These are phyloP conservation scores for Xylariaceae sp. DNA, from an alignment of 2,329 filamentous ascomycete species.

Conservation along the genomic window DNA sequence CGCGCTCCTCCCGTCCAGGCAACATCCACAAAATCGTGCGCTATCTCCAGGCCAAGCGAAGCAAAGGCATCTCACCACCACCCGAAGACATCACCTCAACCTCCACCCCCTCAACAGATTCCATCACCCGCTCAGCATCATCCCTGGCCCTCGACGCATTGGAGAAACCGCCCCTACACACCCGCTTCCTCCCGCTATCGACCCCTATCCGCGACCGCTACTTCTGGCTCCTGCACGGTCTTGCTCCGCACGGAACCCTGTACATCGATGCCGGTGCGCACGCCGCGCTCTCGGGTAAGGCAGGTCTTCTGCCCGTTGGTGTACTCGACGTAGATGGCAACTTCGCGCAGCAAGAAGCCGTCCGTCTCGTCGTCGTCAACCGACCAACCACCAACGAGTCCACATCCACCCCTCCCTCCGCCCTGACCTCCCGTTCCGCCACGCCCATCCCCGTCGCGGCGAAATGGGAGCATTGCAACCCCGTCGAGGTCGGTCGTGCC, in stretches of 20 bases:
- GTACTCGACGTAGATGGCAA: slow-evolving; percentile 82
- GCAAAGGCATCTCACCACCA: slow-evolving; percentile 27
- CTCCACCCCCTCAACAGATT: slow-evolving; percentile 30
- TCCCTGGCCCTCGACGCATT: slow-evolving; percentile 36
- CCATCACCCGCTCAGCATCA: slow-evolving; percentile 38
- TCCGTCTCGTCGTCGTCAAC: slow-evolving; percentile 76
- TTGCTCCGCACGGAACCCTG: slow-evolving; percentile 81
- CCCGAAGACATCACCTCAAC: slow-evolving; percentile 20
- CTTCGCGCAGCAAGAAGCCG: slow-evolving; percentile 90
- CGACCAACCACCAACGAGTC: slow-evolving; percentile 30
- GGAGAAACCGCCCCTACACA: slow-evolving; percentile 66
- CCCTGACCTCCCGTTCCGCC: slow-evolving; percentile 14
- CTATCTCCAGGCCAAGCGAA: slow-evolving; percentile 64
- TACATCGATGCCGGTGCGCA: slow-evolving; percentile 92
- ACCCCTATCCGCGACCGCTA: slow-evolving; percentile 87
- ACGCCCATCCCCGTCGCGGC: slow-evolving; percentile 17
- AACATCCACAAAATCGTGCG: slow-evolving; percentile 85
- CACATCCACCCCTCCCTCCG: not conserved
- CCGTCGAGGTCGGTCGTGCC: slow-evolving; percentile 74
- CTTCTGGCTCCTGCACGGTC: slow-evolving; percentile 94
- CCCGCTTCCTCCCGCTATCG: slow-evolving; percentile 79
- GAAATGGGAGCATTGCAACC: slow-evolving; percentile 16
- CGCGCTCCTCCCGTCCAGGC: slow-evolving; percentile 84
- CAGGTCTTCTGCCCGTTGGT: slow-evolving; percentile 84
- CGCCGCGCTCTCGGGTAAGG: slow-evolving; percentile 72